These are phyloP conservation scores for Lachnellula hyalina DNA, from an alignment of 2,329 filamentous ascomycete species.

Conservation along the genomic window DNA sequence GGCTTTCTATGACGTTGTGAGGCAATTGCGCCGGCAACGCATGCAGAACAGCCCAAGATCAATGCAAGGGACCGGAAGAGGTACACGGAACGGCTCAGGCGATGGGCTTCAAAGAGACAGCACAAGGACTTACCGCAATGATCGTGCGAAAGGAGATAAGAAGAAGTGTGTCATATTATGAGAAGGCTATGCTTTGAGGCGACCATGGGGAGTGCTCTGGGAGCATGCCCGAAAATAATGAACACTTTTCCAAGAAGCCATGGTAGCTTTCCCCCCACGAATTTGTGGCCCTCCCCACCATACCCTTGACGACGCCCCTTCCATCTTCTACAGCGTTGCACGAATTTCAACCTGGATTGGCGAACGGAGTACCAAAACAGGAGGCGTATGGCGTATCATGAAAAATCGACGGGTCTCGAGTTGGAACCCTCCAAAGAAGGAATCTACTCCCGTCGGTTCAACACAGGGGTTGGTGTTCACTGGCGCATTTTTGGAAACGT, in stretches of 20 bases:
- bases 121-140: slow-evolving; percentile 24
- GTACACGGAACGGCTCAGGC: slow-evolving; percentile 16
- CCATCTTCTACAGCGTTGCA: slow-evolving; percentile 24
- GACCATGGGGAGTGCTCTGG: slow-evolving; percentile 3
- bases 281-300: slow-evolving; percentile 7
- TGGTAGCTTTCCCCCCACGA: slow-evolving; percentile 5
- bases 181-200: slow-evolving; percentile 11
- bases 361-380: slow-evolving; percentile 33
- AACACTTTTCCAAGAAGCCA: slow-evolving; percentile 13
- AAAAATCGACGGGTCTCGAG: slow-evolving; percentile 8
- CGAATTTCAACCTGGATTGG: slow-evolving; percentile 24
- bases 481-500: slow-evolving; percentile 11
- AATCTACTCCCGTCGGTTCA: slow-evolving; percentile 4
- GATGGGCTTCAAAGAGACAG: slow-evolving; percentile 25
- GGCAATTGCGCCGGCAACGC: slow-evolving; percentile 80
- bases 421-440: neutral
- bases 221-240: slow-evolving; percentile 20
- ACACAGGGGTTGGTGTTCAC: slow-evolving; percentile 9
- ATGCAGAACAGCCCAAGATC: slow-evolving; percentile 37
- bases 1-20: slow-evolving; percentile 95
- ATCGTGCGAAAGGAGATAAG: slow-evolving; percentile 8
- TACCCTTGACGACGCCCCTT: slow-evolving; percentile 12
- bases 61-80: slow-evolving; percentile 19
- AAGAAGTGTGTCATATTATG: slow-evolving; percentile 32
- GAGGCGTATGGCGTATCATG: slow-evolving; percentile 27